These are phyloP conservation scores for Fusarium sp. DNA, from an alignment of 2,329 filamentous ascomycete species.

Conservation along the genomic window DNA sequence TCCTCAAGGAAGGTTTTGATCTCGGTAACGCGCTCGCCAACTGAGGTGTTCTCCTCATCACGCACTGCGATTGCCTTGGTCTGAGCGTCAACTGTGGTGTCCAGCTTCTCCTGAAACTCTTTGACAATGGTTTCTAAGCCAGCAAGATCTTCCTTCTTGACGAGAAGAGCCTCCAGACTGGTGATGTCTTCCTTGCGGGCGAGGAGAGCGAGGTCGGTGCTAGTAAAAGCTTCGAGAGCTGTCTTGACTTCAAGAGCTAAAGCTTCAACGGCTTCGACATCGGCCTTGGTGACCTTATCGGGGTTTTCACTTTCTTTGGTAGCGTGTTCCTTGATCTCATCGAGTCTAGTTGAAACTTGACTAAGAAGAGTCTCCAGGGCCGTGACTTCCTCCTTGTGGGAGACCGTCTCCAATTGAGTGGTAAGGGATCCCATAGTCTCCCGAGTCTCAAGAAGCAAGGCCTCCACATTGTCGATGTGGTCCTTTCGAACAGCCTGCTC, in stretches of 20 bases:
- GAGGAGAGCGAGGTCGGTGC: constrained; percentile 76
- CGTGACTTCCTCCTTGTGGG: constrained; percentile 82
- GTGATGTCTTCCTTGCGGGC: constrained; percentile 79
- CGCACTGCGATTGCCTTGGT: constrained; percentile 85
- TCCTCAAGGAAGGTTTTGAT: constrained; percentile 82
- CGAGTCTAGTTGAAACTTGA: constrained; percentile 79
- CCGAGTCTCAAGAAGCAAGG: constrained; percentile 76
- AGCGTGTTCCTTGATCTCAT: constrained; percentile 75
- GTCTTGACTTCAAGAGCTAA: constrained; percentile 88
- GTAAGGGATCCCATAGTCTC: constrained; percentile 76
- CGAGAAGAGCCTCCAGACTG: constrained; percentile 73
- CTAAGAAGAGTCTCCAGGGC: constrained; percentile 82
- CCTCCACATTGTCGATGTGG: constrained; percentile 74
- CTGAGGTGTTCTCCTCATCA: constrained; percentile 82
- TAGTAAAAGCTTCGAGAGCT: constrained; percentile 76
- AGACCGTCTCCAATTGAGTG: constrained; percentile 74
- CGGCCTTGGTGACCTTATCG: constrained; percentile 80
- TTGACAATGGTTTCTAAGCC: constrained; percentile 75
- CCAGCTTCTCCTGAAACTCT: constrained; percentile 76
- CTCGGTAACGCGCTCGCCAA: constrained; percentile 82
- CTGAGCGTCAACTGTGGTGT: constrained; percentile 77
- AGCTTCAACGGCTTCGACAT: constrained; percentile 83
- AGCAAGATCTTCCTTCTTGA: constrained; percentile 77
- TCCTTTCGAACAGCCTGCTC: constrained; percentile 77
- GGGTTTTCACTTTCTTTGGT: constrained; percentile 66